Base-by-base conservation (phyloP, 148 eudicot genomes). In the Rhododendron ovatum region DNA sequence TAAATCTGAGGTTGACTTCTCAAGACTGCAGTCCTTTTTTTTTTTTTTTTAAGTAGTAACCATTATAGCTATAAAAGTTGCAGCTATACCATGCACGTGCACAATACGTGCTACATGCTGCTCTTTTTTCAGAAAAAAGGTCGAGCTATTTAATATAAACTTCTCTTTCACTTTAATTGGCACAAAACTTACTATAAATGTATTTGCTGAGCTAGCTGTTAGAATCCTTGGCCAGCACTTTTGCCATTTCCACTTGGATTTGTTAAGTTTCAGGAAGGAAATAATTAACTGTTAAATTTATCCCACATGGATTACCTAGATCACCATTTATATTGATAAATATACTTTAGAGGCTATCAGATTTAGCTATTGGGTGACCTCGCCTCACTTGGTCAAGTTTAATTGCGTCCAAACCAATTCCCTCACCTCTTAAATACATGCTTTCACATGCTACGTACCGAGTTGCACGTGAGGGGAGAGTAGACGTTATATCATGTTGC, bases 1-100 rank as follows among this genome's bases (percentile, higher is more conserved):
- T 37, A 37, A 37, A 37, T 37, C 39, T 74, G 80, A 76, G 80
- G 80, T 76, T 76, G 80, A 76, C 80, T 76, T 39, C 80, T 17
- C 80, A 76, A 18, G 28, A 74, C 24, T 74, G 78, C 78, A 35
- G 22, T 37, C 61, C 22, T 3, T 55, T 55, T 15, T 55, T 15
- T 17, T 55, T 4, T 3, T 2, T 51, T 51, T 51, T 51, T 51
- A 2, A 17, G 57, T 53, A 53, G 57, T 53, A 53, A 14, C 20
- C 78, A 35, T 35, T 39, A 7, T 76, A n/a, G n/a, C 41, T 20
- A 76, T 76, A 22, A 39, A 76, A 76, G 48, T 20, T 76, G 50
- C 24, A 20, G 48, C 43, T 17, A 2, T 75, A 33, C 28, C 45
- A 76, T 37, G 80, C 80, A 75, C 78, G 24, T 75, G 78, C 78